phyloP scores from a whole-genome alignment of 2,329 filamentous ascomycete genomes.

The Dactylellina leptospora region DNA sequence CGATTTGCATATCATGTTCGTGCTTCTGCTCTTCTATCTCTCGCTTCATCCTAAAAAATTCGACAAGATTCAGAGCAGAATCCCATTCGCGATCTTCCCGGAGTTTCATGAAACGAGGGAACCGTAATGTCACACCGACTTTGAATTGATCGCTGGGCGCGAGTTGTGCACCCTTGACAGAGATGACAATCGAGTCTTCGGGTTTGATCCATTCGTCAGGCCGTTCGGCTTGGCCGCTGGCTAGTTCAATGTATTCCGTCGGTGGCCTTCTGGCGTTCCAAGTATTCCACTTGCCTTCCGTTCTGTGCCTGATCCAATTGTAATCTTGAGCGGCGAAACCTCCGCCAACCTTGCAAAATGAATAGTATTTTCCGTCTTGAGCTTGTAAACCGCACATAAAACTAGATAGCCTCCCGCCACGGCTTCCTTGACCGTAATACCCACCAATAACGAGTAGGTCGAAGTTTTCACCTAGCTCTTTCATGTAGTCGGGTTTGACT shows the following conservation, averaged over 20 bases:
- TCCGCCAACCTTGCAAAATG: conserved; percentile 98
- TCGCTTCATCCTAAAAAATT: conserved; percentile 75
- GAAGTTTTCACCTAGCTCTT: conserved; percentile 89
- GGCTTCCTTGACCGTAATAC: conserved; percentile 86
- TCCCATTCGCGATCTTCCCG: conserved; percentile 87
- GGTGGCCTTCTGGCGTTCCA: conserved; percentile 84
- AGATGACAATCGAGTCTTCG: conserved; percentile 83
- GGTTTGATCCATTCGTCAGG: conserved; percentile 95
- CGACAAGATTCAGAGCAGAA: conserved; percentile 77
- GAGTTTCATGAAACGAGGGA: conserved; percentile 85
- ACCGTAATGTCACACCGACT: conserved; percentile 79
- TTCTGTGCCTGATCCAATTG: conserved; percentile 79
- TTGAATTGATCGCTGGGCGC: conserved; percentile 79
- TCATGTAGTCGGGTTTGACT: conserved; percentile 98
- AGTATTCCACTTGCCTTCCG: conserved; percentile 88
- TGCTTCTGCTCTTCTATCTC: conserved; percentile 75
- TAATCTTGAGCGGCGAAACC: conserved; percentile 89
- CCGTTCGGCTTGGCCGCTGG: conserved; percentile 77
- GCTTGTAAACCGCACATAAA: conserved; percentile 85
- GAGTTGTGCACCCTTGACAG: conserved; percentile 86
- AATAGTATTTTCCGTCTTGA: conserved; percentile 72
- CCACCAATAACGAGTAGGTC: conserved; percentile 90
- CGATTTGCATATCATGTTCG: conserved; percentile 77
- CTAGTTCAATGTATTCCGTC: conserved; percentile 79
- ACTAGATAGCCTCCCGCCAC: conserved; percentile 82